A percentile compares a stretch with the other conserved stretches of the same genome.
phyloP scores from a whole-genome alignment of 305 asterid species.

The Euphrasia arctica region DNA sequence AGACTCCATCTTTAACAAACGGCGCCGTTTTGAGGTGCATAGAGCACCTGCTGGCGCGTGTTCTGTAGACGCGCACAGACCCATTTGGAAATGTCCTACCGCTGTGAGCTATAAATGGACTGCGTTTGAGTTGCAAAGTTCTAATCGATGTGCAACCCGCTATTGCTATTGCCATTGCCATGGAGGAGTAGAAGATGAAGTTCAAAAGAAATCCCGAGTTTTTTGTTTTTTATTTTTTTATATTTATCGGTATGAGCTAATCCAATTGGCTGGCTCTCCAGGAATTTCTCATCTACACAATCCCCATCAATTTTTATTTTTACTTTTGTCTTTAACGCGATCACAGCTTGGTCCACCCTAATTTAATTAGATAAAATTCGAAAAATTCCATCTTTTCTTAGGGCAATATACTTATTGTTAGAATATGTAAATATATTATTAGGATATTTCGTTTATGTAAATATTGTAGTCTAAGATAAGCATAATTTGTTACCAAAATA shows the following conservation, averaged over 20 bases:
- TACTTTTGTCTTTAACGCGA: no score
- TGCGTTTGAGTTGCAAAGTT: slow-evolving; percentile 27
- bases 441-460: no score
- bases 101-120: slow-evolving; percentile 22
- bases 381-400: no score
- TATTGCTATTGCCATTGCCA: slow-evolving; percentile 19
- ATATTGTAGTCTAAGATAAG: no score
- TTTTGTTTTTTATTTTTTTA: not conserved
- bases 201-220: not conserved
- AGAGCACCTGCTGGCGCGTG: slow-evolving; percentile 21
- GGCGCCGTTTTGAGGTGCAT: slow-evolving; percentile 44
- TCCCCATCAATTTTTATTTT: not conserved
- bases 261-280: not conserved
- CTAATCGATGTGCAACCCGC: slow-evolving; percentile 22
- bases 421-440: no score
- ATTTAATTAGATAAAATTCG: no score
- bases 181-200: slow-evolving; percentile 1
- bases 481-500: no score
- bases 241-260: not conserved
- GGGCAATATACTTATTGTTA: no score
- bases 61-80: slow-evolving; percentile 18
- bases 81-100: slow-evolving; percentile 24
- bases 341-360: no score
- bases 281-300: slow-evolving; percentile 13
- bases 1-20: slow-evolving; percentile 34